phyloP scores from a whole-genome alignment of 768 basidiomycete genomes.

The Leccinum uliginosum region DNA sequence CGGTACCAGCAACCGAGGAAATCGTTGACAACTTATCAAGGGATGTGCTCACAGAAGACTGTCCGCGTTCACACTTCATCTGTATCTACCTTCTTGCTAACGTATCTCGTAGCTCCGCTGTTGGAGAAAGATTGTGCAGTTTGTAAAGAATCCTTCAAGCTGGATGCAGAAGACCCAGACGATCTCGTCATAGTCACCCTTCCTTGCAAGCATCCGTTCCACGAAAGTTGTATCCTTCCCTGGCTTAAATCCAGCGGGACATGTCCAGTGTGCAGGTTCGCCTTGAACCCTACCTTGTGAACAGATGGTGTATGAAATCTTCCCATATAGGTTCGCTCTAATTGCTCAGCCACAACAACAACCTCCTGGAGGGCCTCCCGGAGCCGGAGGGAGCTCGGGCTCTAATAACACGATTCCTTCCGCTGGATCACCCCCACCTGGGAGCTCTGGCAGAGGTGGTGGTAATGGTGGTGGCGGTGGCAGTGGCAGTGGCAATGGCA shows the following conservation, averaged over 20 bases:
- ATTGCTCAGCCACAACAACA: constrained; percentile 57
- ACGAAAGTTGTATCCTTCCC: constrained; percentile 82
- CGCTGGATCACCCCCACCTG: constrained; percentile 15
- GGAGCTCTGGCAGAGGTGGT: constrained; percentile 18
- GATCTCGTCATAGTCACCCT: constrained; percentile 75
- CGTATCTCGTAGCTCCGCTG: constrained; percentile 41
- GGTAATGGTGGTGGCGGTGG: background rate
- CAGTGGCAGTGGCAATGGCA: too few relatives aligned
- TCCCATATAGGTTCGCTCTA: constrained; percentile 49
- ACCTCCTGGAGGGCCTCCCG: constrained; percentile 20
- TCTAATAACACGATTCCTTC: constrained; percentile 14
- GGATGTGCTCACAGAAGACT: constrained; percentile 53
- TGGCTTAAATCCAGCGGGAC: constrained; percentile 93
- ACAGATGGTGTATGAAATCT: constrained; percentile 2
- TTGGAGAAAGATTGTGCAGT: constrained; percentile 84
- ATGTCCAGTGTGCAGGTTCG: constrained; percentile 90
- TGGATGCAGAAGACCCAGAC: constrained; percentile 66
- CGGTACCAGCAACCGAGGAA: constrained; percentile 82
- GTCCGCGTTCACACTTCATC: constrained; percentile 39
- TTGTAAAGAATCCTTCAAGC: constrained; percentile 82
- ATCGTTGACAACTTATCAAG: constrained; percentile 64
- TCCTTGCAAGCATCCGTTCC: constrained; percentile 90
- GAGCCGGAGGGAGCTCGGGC: constrained; percentile 22
- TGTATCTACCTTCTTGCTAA: background rate
- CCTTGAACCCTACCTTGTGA: background rate